Conservation (phyloP, 306 rosid genomes). For the Mimosa pudica region DNA sequence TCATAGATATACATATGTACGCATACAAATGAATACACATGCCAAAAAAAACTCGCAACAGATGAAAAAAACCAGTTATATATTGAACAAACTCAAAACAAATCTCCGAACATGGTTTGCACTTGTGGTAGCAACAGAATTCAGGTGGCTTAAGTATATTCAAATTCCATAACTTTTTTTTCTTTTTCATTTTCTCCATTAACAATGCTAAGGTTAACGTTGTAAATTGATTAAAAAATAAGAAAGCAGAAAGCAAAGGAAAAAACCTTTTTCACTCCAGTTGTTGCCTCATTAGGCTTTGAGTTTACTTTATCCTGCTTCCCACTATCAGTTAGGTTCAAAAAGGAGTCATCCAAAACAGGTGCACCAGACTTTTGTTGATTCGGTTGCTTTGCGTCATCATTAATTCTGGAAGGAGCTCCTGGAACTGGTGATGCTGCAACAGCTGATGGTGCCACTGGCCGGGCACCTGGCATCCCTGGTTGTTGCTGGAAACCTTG, state of each 20-base stretch:
- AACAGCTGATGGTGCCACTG: slow-evolving; percentile 54
- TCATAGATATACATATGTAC: not conserved
- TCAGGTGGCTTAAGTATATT: not conserved
- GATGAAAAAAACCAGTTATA: slow-evolving; percentile 4
- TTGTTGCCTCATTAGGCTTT: slow-evolving; percentile 45
- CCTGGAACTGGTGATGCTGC: slow-evolving; percentile 56
- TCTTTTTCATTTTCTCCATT: not conserved
- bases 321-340: slow-evolving; percentile 46
- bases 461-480: slow-evolving; percentile 58
- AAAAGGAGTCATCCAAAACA: slow-evolving; percentile 61
- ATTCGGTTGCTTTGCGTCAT: slow-evolving; percentile 49
- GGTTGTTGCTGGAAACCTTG: slow-evolving; percentile 84
- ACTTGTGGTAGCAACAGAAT: not conserved
- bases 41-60: slow-evolving; percentile 12
- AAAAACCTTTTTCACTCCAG: slow-evolving; percentile 59
- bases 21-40: not conserved
- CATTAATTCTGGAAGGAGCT: slow-evolving; percentile 46
- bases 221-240: slow-evolving; percentile 21
- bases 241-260: slow-evolving; percentile 40
- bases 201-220: slow-evolving; percentile 13
- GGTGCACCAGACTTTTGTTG: slow-evolving; percentile 57
- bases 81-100: slow-evolving; percentile 14
- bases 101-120: not conserved
- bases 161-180: not conserved
- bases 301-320: slow-evolving; percentile 48